Evolutionary conservation across 306 rosid species (phyloP).

Genomic region (Quercus agrifolia): DNA sequence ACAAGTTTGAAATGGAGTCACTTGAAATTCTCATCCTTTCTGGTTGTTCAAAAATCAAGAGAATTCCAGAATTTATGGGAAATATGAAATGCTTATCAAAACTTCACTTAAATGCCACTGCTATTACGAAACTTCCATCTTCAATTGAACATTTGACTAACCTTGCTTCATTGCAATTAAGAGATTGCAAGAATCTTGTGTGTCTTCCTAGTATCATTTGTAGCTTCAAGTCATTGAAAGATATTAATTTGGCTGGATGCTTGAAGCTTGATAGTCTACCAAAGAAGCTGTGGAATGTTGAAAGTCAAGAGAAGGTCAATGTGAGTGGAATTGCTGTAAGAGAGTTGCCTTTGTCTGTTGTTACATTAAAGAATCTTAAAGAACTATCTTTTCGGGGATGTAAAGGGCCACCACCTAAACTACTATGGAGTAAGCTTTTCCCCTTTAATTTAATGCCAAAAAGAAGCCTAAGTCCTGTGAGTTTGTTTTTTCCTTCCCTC

Average conservation of each 20-base stretch:
- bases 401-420: slow-evolving; percentile 6
- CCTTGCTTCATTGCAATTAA: neutral
- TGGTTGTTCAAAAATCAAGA: slow-evolving; percentile 24
- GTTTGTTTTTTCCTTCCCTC: slow-evolving; percentile 11
- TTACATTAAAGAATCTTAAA: neutral
- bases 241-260: no score
- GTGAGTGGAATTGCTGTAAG: no score
- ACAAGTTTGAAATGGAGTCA: slow-evolving; percentile 2
- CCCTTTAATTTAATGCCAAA: neutral
- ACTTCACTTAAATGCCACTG: neutral
- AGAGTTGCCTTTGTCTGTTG: no score
- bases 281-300: no score
- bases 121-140: no score
- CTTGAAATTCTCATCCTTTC: slow-evolving; percentile 16
- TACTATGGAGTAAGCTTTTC: neutral
- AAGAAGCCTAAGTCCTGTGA: neutral
- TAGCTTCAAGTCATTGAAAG: no score
- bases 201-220: no score
- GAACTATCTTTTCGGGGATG: slow-evolving; percentile 26
- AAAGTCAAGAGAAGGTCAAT: no score
- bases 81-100: slow-evolving; percentile 8
- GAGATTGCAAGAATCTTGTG: no score
- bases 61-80: slow-evolving; percentile 25
- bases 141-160: neutral
- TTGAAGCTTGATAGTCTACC: no score